phyloP scores from a whole-genome alignment of 2,329 filamentous ascomycete genomes.

The Microsporum ferrugineum region DNA sequence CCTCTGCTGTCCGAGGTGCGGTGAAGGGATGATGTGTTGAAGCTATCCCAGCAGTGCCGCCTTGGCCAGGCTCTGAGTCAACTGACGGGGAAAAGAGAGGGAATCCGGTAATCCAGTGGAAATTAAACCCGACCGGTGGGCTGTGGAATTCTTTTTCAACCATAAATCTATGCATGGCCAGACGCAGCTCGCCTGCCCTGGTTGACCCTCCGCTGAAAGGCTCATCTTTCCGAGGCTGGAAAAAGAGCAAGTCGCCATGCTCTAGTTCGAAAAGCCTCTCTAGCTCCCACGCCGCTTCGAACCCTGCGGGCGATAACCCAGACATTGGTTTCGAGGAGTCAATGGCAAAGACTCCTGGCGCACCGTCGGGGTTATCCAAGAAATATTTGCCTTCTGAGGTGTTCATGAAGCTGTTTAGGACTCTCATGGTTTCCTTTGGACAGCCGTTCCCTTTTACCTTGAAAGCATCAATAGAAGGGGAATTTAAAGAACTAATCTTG shows the following conservation, averaged over 20 bases:
- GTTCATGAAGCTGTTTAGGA: conserved; percentile 62
- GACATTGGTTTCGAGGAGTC: conserved; percentile 62
- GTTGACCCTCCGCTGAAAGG: conserved; percentile 63
- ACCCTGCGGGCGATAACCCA: conserved; percentile 68
- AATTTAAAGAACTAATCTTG: conserved; percentile 59
- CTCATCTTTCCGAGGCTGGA: conserved; percentile 62
- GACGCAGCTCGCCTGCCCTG: conserved; percentile 59
- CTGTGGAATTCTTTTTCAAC: conserved; percentile 50
- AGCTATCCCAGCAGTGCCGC: conserved; percentile 65
- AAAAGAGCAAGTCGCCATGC: conserved; percentile 66
- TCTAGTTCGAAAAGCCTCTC: conserved; percentile 45
- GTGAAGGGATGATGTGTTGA: conserved; percentile 96
- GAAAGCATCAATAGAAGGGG: conserved; percentile 65
- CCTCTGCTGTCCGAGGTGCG: conserved; percentile 58
- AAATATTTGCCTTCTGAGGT: conserved; percentile 47
- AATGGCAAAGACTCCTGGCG: conserved; percentile 65
- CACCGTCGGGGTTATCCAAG: conserved; percentile 59
- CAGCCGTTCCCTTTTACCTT: conserved; percentile 45
- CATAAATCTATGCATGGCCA: conserved; percentile 56
- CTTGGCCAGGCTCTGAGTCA: conserved; percentile 63
- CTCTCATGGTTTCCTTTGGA: conserved; percentile 45
- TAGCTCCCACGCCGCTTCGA: conserved; percentile 52
- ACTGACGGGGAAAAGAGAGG: conserved; percentile 73
- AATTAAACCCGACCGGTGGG: conserved; percentile 46
- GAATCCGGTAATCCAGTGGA: conserved; percentile 82